phyloP scores from a whole-genome alignment of 2,329 filamentous ascomycete genomes.

The Aspergillus pseudotamarii region DNA sequence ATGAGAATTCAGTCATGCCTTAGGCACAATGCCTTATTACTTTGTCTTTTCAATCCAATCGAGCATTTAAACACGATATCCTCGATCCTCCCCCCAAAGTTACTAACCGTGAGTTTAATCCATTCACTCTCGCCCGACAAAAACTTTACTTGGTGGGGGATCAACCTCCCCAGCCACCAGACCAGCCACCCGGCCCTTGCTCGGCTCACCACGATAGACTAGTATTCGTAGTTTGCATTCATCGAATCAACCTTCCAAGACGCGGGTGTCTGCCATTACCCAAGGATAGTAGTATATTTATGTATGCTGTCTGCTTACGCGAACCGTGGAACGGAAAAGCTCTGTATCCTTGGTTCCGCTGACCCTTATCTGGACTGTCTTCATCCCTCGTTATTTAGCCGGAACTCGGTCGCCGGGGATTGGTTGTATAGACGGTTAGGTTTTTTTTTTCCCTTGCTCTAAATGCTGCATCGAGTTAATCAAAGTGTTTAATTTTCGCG shows the following conservation, averaged over 20 bases:
- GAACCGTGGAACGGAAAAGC: background rate
- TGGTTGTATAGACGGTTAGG: background rate
- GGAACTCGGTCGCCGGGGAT: background rate
- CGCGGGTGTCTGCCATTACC: background rate
- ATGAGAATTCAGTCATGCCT: background rate
- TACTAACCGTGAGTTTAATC: background rate
- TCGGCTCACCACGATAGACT: background rate
- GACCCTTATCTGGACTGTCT: background rate
- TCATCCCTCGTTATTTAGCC: background rate
- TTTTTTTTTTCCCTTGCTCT: background rate
- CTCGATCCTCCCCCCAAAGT: background rate
- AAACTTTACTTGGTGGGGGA: background rate
- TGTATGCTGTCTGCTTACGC: background rate
- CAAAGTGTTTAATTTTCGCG: background rate
- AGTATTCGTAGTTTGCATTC: background rate
- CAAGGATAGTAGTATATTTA: background rate
- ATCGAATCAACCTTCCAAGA: background rate
- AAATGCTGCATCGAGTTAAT: background rate
- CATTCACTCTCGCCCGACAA: background rate
- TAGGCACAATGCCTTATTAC: background rate
- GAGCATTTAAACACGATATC: background rate
- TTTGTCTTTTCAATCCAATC: background rate
- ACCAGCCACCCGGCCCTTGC: conserved; percentile 8
- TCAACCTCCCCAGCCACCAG: conserved; percentile 10
- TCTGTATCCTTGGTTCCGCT: background rate